phyloP scores from a whole-genome alignment of 139 green algal species.

The Limnomonas spitsbergensis region DNA sequence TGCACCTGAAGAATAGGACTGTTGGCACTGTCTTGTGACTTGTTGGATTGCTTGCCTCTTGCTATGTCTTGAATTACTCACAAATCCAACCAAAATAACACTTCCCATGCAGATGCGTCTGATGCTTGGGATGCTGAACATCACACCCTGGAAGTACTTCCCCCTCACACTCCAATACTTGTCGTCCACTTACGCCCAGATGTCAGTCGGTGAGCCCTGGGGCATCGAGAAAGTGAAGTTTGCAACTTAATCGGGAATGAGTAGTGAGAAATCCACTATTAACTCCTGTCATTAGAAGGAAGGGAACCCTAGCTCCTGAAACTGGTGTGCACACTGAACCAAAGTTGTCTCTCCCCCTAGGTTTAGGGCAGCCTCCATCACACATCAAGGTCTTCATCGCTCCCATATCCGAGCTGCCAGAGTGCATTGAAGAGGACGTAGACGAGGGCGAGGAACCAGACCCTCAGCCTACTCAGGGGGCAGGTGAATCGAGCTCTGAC shows the following conservation, averaged over 20 bases:
- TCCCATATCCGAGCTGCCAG: conserved; percentile 50
- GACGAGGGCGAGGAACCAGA: conserved; percentile 32
- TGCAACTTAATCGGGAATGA: no score
- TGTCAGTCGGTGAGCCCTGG: conserved; percentile 16
- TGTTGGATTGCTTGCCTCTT: neutral
- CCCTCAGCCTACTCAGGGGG: no score
- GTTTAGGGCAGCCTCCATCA: conserved; percentile 25
- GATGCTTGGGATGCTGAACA: conserved; percentile 75
- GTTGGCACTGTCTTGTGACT: neutral
- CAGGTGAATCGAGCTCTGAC: no score
- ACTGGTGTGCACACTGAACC: neutral
- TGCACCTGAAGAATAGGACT: neutral
- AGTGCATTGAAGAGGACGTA: conserved; percentile 31
- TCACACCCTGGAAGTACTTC: conserved; percentile 73
- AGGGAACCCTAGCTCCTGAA: neutral
- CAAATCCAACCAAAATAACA: no score
- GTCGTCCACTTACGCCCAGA: conserved; percentile 24
- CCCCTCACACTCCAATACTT: conserved; percentile 81
- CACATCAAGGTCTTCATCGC: conserved; percentile 52
- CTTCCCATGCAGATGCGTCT: conserved; percentile 68
- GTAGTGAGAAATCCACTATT: no score
- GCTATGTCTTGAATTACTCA: neutral
- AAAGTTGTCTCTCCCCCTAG: neutral
- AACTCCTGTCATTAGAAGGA: no score
- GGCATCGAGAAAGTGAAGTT: no score